Conservation (phyloP, 441 rosid genomes). For the Omphalea diandra region DNA sequence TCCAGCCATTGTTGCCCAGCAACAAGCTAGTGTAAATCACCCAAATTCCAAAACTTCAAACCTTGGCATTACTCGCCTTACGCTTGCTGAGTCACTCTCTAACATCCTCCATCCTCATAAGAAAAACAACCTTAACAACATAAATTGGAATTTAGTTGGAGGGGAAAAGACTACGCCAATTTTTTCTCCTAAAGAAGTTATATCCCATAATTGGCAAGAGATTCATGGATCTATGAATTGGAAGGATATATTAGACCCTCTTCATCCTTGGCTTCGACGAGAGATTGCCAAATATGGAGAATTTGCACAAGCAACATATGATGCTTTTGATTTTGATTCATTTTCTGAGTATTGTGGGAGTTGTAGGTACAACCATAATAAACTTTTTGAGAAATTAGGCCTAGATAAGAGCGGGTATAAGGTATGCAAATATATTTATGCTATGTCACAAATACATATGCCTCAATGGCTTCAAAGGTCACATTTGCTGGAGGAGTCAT, state of each 20-base stretch:
- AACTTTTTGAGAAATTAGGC: constrained; percentile 49
- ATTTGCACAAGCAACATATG: constrained; percentile 56
- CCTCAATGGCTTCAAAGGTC: constrained; percentile 61
- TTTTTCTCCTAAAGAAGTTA: constrained; percentile 51
- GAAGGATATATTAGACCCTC: constrained; percentile 53
- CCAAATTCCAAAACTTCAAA: constrained; percentile 11
- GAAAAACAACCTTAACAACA: background rate
- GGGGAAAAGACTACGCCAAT: constrained; percentile 34
- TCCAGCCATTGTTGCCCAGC: background rate
- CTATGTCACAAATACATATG: constrained; percentile 62
- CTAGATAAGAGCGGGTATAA: constrained; percentile 50
- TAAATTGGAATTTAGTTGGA: background rate
- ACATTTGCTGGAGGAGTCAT: constrained; percentile 13
- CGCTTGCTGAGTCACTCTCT: constrained; percentile 16
- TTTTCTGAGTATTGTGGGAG: constrained; percentile 65
- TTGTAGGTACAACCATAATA: constrained; percentile 45
- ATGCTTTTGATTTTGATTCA: constrained; percentile 62
- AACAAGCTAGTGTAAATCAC: constrained; percentile 11
- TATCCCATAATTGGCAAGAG: constrained; percentile 55
- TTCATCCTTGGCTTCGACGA: constrained; percentile 54
- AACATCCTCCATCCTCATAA: constrained; percentile 24
- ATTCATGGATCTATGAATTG: constrained; percentile 50
- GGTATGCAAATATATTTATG: constrained; percentile 55
- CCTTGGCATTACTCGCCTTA: background rate
- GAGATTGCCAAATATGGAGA: constrained; percentile 70